A percentile compares a stretch with the other conserved stretches of the same genome.
Conservation (phyloP, 331 rosid genomes). For the Stylosanthes scabra region DNA sequence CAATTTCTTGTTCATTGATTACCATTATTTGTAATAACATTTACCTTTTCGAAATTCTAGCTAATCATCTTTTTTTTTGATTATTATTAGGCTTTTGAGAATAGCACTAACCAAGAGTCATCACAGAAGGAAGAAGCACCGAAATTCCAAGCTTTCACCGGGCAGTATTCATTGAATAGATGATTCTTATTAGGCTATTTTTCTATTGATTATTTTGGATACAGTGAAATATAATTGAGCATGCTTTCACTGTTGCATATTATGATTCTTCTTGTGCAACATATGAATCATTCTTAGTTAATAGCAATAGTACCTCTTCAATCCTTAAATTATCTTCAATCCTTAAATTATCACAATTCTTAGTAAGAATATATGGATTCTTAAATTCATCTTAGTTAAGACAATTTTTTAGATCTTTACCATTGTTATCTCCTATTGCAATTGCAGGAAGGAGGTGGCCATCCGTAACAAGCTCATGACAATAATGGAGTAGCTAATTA, state of each 20-base stretch:
- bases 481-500: no score
- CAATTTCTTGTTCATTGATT: neutral
- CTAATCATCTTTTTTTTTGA: conserved; percentile 9
- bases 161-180: conserved; percentile 57
- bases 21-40: neutral
- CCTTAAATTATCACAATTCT: neutral
- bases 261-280: neutral
- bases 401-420: no score
- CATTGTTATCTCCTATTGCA: no score
- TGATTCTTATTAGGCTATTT: conserved; percentile 36
- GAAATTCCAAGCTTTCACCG: conserved; percentile 61
- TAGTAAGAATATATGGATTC: no score
- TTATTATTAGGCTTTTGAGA: conserved; percentile 33
- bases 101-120: conserved; percentile 40
- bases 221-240: conserved; percentile 22
- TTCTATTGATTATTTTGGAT: no score
- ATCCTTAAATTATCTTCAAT: no score
- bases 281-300: neutral
- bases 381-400: no score
- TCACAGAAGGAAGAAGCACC: conserved; percentile 46
- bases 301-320: neutral
- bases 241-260: neutral
- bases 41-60: neutral
- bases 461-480: no score
- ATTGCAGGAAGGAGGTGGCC: no score